Evolutionary conservation across 2,329 filamentous ascomycete species (phyloP).

Genomic region (Pseudogymnoascus sp.): DNA sequence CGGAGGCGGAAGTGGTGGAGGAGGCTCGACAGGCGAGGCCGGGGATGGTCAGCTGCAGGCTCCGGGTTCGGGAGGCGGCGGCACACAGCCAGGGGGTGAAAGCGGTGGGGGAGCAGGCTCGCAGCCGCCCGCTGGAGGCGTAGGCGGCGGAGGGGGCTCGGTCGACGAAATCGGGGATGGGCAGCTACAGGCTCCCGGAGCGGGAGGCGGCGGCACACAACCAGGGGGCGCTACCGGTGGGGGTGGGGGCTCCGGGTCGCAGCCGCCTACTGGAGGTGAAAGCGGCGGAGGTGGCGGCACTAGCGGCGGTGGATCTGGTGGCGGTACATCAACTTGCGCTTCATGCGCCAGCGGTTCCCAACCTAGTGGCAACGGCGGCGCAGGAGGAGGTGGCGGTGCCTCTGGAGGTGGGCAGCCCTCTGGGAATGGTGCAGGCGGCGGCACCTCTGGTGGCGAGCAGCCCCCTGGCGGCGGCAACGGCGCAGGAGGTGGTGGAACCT

Average conservation of each 20-base stretch:
- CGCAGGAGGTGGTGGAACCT: neutral
- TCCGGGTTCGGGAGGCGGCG: neutral
- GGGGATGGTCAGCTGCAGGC: slow-evolving; percentile 24
- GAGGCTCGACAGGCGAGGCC: slow-evolving; percentile 16
- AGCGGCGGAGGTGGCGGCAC: neutral
- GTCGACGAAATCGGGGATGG: no score
- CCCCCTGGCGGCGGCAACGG: neutral
- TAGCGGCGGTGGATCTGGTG: neutral
- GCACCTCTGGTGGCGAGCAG: neutral
- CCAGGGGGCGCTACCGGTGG: neutral
- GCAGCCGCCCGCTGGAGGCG: neutral
- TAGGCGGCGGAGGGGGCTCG: neutral
- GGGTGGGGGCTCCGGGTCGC: neutral
- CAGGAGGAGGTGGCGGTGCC: neutral
- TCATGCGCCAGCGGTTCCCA: neutral
- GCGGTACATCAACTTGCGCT: neutral
- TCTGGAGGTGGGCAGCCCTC: neutral
- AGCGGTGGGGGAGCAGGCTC: neutral
- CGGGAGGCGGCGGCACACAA: neutral
- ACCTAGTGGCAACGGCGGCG: neutral
- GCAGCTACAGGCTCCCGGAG: slow-evolving; percentile 19
- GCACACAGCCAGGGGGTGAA: neutral
- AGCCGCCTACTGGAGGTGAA: neutral
- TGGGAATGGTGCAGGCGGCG: neutral
- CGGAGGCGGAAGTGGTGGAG: no score